Conservation (phyloP, 2,329 filamentous ascomycete species). For the Fusarium robinianum region DNA sequence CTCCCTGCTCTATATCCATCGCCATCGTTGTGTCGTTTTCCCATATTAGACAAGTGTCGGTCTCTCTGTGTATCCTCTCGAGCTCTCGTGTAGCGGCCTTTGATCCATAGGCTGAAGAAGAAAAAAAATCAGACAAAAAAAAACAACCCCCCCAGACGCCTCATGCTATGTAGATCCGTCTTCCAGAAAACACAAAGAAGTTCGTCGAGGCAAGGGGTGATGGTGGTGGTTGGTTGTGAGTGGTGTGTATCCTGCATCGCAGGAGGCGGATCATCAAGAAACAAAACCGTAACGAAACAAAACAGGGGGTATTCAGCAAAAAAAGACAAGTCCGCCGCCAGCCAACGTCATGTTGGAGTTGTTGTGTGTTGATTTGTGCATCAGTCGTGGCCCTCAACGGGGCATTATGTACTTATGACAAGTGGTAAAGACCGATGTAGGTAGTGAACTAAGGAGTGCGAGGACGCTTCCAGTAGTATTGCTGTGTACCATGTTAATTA, state of each 20-base stretch:
- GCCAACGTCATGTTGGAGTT: background rate
- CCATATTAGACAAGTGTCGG: background rate
- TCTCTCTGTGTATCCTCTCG: slow-evolving; percentile 9
- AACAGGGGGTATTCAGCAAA: slow-evolving; percentile 35
- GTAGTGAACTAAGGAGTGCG: slow-evolving; percentile 54
- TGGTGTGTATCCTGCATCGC: slow-evolving; percentile 4
- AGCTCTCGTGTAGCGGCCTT: slow-evolving; percentile 25
- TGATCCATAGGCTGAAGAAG: slow-evolving; percentile 6
- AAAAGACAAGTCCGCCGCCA: slow-evolving; percentile 22
- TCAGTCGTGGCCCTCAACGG: background rate
- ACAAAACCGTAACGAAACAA: slow-evolving; percentile 2
- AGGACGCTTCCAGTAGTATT: slow-evolving; percentile 73
- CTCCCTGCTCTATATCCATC: too few species aligned
- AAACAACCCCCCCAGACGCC: slow-evolving; percentile 34
- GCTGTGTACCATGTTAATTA: slow-evolving; percentile 47
- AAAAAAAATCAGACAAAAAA: slow-evolving; percentile 17
- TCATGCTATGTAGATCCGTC: slow-evolving; percentile 33
- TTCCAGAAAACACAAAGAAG: slow-evolving; percentile 15
- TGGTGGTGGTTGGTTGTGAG: too few species aligned
- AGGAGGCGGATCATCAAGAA: too few species aligned
- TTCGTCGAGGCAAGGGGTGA: slow-evolving; percentile 4
- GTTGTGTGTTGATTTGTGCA: slow-evolving; percentile 9
- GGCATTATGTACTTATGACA: slow-evolving; percentile 12
- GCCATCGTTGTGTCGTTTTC: too few species aligned
- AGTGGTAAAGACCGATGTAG: slow-evolving; percentile 13